A percentile compares a stretch with the other conserved stretches of the same genome.
phyloP scores from a whole-genome alignment of 2,329 filamentous ascomycete genomes.

The Colletotrichum melonis region DNA sequence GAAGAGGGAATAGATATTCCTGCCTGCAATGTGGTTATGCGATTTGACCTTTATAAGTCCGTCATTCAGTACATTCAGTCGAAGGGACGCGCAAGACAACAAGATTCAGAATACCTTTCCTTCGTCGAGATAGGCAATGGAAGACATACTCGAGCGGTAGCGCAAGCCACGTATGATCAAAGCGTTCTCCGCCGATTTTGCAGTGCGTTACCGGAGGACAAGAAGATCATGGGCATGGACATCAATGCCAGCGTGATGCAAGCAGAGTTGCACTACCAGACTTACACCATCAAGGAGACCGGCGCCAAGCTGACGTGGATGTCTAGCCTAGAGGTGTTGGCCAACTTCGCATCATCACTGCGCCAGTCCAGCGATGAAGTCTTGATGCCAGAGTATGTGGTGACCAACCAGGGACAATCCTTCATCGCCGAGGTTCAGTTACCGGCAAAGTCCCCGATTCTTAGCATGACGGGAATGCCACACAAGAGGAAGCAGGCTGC shows the following conservation, averaged over 20 bases:
- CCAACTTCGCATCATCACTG: conserved; percentile 79
- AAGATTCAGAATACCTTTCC: conserved; percentile 82
- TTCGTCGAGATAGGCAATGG: conserved; percentile 82
- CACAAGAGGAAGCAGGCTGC: conserved; percentile 80
- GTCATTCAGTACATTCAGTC: conserved; percentile 97
- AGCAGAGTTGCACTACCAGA: conserved; percentile 59
- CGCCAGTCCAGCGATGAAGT: conserved; percentile 55
- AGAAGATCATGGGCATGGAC: conserved; percentile 72
- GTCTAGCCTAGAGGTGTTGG: conserved; percentile 77
- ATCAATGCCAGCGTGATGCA: conserved; percentile 66
- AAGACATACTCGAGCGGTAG: conserved; percentile 66
- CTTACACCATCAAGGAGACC: conserved; percentile 71
- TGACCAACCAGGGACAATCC: conserved; percentile 64
- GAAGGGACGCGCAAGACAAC: conserved; percentile 83
- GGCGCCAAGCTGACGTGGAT: conserved; percentile 84
- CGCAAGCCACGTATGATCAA: conserved; percentile 71
- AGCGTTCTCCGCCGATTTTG: conserved; percentile 80
- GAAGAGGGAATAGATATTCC: conserved; percentile 77
- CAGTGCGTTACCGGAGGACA: conserved; percentile 77
- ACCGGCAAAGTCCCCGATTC: conserved; percentile 79
- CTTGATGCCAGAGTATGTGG: conserved; percentile 67
- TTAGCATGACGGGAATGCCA: conserved; percentile 70
- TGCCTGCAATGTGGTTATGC: conserved; percentile 73
- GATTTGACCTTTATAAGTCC: conserved; percentile 90
- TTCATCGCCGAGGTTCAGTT: conserved; percentile 85